Evolutionary conservation across 225 moss, liverwort and hornwort species (phyloP).

Genomic region (Bryoerythrophyllum caledonicum): DNA sequence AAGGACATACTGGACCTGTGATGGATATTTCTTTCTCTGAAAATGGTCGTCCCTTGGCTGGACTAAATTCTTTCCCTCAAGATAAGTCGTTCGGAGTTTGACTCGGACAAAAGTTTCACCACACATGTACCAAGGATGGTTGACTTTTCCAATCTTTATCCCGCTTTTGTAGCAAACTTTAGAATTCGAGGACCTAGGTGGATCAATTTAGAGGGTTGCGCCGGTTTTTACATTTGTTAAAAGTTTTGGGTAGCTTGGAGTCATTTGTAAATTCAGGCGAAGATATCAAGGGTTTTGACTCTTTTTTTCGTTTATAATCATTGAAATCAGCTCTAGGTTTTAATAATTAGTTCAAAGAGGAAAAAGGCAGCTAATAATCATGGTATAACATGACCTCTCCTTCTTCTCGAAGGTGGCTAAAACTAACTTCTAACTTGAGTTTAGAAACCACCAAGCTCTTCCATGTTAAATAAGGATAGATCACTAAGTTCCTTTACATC

Average conservation of each 20-base stretch:
- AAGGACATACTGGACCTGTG: slow-evolving; percentile 90
- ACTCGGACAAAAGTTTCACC: not conserved
- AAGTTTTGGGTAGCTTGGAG: not conserved
- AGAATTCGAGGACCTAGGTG: not conserved
- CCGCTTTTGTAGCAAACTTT: not conserved
- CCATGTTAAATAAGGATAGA: no score
- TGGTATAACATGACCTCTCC: no score
- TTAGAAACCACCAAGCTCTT: no score
- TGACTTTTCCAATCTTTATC: not conserved
- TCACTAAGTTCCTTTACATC: no score
- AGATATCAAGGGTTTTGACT: no score
- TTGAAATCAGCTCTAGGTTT: no score
- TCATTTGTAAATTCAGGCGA: no score
- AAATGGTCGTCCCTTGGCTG: slow-evolving; percentile 92
- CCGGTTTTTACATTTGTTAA: not conserved
- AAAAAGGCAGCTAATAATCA: no score
- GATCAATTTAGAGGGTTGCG: not conserved
- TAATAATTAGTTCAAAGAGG: no score
- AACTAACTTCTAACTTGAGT: no score
- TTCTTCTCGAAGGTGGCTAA: no score
- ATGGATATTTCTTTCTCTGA: slow-evolving; percentile 88
- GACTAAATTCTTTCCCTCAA: slow-evolving; percentile 6
- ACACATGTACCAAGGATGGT: not conserved
- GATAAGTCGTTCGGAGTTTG: not conserved
- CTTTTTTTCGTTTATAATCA: no score